phyloP scores from a whole-genome alignment of 768 basidiomycete species.

The Paxillus ammoniavirescens region DNA sequence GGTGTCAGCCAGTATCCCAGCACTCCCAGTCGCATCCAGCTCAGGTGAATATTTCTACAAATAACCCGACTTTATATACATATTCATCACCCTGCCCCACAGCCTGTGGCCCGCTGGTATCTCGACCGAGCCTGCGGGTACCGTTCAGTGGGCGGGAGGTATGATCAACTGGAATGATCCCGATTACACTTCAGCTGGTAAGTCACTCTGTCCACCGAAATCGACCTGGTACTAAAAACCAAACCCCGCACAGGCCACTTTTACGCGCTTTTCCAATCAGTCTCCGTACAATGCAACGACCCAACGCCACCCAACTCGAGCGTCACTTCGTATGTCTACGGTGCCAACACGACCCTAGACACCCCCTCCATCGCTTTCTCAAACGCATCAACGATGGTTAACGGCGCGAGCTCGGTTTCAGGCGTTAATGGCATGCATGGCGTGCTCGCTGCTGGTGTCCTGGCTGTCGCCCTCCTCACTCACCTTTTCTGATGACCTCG shows the following conservation, averaged over 20 bases:
- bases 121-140: conserved; percentile 56
- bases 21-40: conserved; percentile 78
- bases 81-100: conserved; percentile 1
- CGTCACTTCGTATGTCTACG: conserved; percentile 66
- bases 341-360: conserved; percentile 48
- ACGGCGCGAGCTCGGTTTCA: conserved; percentile 30
- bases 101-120: conserved; percentile 86
- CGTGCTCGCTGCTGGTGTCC: conserved; percentile 10
- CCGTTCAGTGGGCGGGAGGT: conserved; percentile 77
- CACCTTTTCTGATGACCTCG: conserved; percentile 17
- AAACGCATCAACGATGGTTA: conserved; percentile 55
- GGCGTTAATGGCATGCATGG: conserved; percentile 9
- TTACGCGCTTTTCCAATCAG: conserved; percentile 59
- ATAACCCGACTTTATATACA: neutral
- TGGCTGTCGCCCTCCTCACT: conserved; percentile 14
- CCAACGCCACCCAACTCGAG: conserved; percentile 39
- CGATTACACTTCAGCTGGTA: conserved; percentile 69
- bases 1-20: conserved; percentile 66
- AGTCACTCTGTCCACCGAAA: conserved; percentile 1
- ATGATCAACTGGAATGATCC: conserved; percentile 81
- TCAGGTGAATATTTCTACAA: conserved; percentile 50
- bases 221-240: neutral
- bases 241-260: conserved; percentile 53
- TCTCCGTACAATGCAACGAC: conserved; percentile 65
- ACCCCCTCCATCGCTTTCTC: conserved; percentile 57